Conservation (phyloP, 2,329 filamentous ascomycete species). For the Fusarium sp. region DNA sequence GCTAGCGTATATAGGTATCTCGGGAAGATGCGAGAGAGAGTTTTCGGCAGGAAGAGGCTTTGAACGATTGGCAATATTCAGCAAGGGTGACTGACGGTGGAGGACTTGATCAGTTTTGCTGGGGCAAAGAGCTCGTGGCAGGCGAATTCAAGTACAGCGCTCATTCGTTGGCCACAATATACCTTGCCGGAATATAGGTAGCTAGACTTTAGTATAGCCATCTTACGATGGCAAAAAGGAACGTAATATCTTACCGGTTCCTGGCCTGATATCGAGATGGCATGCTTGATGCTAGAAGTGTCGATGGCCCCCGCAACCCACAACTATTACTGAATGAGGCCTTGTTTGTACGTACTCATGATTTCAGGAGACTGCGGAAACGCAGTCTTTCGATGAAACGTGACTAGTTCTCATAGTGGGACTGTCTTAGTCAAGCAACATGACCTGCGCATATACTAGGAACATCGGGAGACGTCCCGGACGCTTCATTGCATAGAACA, state of each 20-base stretch:
- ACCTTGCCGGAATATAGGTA: neutral
- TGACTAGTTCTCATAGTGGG: neutral
- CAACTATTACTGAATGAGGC: neutral
- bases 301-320: neutral
- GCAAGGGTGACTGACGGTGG: neutral
- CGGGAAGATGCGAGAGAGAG: slow-evolving; percentile 3
- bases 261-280: neutral
- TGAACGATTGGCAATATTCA: neutral
- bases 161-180: neutral
- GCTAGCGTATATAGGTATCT: slow-evolving; percentile 3
- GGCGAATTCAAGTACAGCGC: neutral
- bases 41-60: slow-evolving; percentile 2
- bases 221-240: neutral
- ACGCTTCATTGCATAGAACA: neutral
- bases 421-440: neutral
- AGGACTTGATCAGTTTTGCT: neutral
- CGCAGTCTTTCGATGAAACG: neutral
- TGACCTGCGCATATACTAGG: neutral
- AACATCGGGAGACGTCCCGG: slow-evolving; percentile 17
- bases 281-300: neutral
- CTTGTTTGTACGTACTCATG: neutral
- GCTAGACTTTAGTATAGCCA: neutral
- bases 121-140: neutral
- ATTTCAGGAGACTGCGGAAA: neutral
- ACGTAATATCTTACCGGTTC: neutral